Base-by-base conservation (phyloP, 1,284 basidiomycete genomes). In the Apiotrichum veenhuisii region DNA sequence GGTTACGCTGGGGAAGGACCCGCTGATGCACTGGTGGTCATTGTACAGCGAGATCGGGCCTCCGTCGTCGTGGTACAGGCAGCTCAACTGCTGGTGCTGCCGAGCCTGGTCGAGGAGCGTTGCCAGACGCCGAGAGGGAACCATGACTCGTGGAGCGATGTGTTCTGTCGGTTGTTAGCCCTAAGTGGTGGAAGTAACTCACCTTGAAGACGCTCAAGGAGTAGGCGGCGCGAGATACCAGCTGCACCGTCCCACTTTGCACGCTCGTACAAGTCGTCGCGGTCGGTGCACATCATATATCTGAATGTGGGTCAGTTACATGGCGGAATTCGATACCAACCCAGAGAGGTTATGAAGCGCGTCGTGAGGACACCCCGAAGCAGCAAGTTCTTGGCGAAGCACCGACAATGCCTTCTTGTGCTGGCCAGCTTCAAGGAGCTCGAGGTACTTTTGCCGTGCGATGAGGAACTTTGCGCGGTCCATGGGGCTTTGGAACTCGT, bases 391-490 rank as follows among this genome's bases (percentile, higher is more conserved):
- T 62, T 87, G 86, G 51, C 95, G 84, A 48, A 98, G 80, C 5
- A 96, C 88, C 40, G 86, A 83, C 40, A 98, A 78, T 12, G 96
- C 95, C 64, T 84, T 83, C 52, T 89, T 89, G 14, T 86, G 88
- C 75, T 87, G 87, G 60, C 84, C 83, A 2, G 84, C 81, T 70
- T 98, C 95, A 49, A 98, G 81, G n/a, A 91, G 81, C 72, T 98
- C 95, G 43, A 98, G 82, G 74, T 97, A 98, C 78, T 96, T 94
- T 82, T 98, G 95, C 77, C 89, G 87, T 58, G 87, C 87, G 57
- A 98, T 88, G 62, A 94, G 80, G 76, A 95, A 96, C 62, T 82
- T 86, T 22, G 89, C 87, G 66, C 88, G 84, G 87, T 95, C 72
- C 42, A 59, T 57, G 5, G 54, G 26, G 12, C 60, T 64, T 12